phyloP scores from a whole-genome alignment of 192 early-diverging fungal species.

The Dissophora ornata region DNA sequence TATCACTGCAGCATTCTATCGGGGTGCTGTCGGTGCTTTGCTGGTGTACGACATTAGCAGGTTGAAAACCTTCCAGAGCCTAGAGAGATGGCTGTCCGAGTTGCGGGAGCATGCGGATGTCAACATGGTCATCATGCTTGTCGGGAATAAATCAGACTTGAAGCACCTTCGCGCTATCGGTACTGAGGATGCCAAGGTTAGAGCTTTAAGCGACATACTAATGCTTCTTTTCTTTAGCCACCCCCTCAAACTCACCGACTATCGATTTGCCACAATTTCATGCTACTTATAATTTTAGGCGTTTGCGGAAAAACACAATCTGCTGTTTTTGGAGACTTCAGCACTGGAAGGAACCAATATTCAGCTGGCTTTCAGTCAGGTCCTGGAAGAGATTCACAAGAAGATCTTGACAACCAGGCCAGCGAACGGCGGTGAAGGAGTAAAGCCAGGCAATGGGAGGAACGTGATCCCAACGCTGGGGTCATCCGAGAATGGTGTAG shows the following conservation, averaged over 20 bases:
- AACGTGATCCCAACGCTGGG: slow-evolving; percentile 23
- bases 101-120: slow-evolving; percentile 91
- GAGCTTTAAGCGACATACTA: too few species aligned
- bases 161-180: slow-evolving; percentile 73
- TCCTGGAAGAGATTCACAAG: slow-evolving; percentile 40
- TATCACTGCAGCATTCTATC: slow-evolving; percentile 89
- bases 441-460: slow-evolving; percentile 42
- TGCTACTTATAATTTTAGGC: too few species aligned
- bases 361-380: slow-evolving; percentile 73
- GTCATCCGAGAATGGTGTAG: background rate
- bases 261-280: too few species aligned
- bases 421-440: slow-evolving; percentile 14
- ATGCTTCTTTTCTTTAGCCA: too few species aligned
- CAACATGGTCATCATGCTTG: slow-evolving; percentile 91
- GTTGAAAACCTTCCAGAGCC: slow-evolving; percentile 81
- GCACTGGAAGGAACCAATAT: slow-evolving; percentile 83
- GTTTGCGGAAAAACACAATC: slow-evolving; percentile 80
- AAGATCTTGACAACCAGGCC: slow-evolving; percentile 12
- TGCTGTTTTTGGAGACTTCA: slow-evolving; percentile 87
- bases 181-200: slow-evolving; percentile 76
- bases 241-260: too few species aligned
- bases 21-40: slow-evolving; percentile 93
- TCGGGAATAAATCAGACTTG: slow-evolving; percentile 94
- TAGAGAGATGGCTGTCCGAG: slow-evolving; percentile 93
- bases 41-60: slow-evolving; percentile 81